Conservation (phyloP, 306 rosid genomes). For the Vicia villosa region DNA sequence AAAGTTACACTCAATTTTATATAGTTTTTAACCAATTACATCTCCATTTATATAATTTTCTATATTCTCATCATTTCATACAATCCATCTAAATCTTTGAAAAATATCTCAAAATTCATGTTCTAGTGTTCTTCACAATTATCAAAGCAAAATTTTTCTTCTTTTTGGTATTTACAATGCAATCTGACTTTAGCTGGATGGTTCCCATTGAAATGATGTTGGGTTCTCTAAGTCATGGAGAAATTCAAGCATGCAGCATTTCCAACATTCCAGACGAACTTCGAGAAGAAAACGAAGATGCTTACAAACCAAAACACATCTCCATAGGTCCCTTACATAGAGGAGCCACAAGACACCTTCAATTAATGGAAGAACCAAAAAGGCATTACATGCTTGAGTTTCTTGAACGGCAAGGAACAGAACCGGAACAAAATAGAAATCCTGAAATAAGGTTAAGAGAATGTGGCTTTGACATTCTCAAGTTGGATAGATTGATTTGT, state of each 20-base stretch:
- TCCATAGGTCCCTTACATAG: conserved; percentile 42
- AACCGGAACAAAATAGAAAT: not conserved
- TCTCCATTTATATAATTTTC: too few relatives aligned
- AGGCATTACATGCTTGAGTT: conserved; percentile 27
- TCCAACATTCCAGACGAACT: conserved; percentile 20
- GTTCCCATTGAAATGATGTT: conserved; percentile 6
- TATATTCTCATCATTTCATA: not conserved
- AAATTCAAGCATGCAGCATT: conserved; percentile 35
- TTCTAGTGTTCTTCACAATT: not conserved
- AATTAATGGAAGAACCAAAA: conserved; percentile 39
- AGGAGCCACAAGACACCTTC: conserved; percentile 11
- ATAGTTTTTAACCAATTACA: too few relatives aligned
- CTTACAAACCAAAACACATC: conserved; percentile 29
- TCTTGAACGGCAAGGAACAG: not conserved
- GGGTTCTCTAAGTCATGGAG: not conserved
- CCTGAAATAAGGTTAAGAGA: not conserved
- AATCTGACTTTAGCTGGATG: conserved; percentile 21
- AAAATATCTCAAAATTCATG: not conserved
- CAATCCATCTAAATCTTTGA: not conserved
- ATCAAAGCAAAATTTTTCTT: not conserved
- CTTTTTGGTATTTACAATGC: not conserved
- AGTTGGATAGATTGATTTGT: not conserved
- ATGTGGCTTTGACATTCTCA: not conserved
- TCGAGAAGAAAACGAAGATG: not conserved
- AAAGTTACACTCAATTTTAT: too few relatives aligned